Percentiles rank a stretch among this genome's conserved stretches.
phyloP scores from a whole-genome alignment of 2,329 filamentous ascomycete genomes.

The Purpureocillium lavendulum region DNA sequence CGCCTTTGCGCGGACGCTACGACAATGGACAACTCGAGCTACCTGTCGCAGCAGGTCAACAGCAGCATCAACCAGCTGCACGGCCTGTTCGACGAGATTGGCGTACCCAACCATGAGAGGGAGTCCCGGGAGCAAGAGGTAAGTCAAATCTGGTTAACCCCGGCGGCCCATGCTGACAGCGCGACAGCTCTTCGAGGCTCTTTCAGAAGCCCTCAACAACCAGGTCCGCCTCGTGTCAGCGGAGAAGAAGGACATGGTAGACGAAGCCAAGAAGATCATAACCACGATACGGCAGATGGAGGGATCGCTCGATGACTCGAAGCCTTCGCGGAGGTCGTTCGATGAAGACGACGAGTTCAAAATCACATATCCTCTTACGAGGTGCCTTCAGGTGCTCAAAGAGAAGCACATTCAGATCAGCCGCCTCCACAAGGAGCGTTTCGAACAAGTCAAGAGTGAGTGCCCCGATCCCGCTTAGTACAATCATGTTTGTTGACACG shows the following conservation, averaged over 20 bases:
- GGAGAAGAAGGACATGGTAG: slow-evolving; percentile 86
- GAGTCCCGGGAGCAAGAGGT: slow-evolving; percentile 87
- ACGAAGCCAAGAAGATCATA: slow-evolving; percentile 80
- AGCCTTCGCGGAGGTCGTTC: slow-evolving; percentile 50
- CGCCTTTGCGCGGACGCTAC: no score
- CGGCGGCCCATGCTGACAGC: neutral
- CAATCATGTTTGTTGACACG: neutral
- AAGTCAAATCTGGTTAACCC: neutral
- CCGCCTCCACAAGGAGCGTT: slow-evolving; percentile 81
- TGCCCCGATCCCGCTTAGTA: slow-evolving; percentile 3
- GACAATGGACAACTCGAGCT: slow-evolving; percentile 59
- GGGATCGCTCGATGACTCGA: slow-evolving; percentile 71
- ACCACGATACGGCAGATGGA: slow-evolving; percentile 91
- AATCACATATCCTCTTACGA: slow-evolving; percentile 74
- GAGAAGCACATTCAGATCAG: slow-evolving; percentile 78
- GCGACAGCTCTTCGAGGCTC: slow-evolving; percentile 72
- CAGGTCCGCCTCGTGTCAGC: slow-evolving; percentile 77
- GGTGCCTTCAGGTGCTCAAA: slow-evolving; percentile 71
- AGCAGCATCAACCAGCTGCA: slow-evolving; percentile 90
- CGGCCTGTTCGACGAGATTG: slow-evolving; percentile 94
- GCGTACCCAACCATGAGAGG: slow-evolving; percentile 86
- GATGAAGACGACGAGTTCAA: slow-evolving; percentile 60
- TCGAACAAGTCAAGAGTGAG: slow-evolving; percentile 90
- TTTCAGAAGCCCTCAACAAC: slow-evolving; percentile 86
- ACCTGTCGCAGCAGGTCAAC: slow-evolving; percentile 90